Percentiles rank a stretch among this genome's conserved stretches.
These are phyloP conservation scores for Trichophyton rubrum DNA, from an alignment of 2,329 filamentous ascomycete genomes.

Conservation along the genomic window DNA sequence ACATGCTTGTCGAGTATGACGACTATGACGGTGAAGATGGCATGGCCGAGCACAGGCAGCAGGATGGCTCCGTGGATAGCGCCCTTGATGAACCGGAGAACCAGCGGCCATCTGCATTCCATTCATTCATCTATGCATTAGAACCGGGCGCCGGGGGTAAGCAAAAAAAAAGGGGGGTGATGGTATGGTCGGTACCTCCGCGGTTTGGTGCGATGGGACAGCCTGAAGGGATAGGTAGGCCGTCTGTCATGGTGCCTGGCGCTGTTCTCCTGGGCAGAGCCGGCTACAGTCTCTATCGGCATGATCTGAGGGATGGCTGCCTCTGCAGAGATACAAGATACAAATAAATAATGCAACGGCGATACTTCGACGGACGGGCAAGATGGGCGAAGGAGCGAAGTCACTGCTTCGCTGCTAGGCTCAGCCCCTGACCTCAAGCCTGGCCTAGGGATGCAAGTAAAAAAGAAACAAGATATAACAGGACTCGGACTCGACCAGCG, in stretches of 20 bases:
- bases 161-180: not conserved
- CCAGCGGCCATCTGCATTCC: constrained; percentile 46
- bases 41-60: constrained; percentile 45
- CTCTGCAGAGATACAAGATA: not conserved
- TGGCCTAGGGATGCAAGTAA: not conserved
- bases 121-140: not conserved
- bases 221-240: constrained; percentile 13
- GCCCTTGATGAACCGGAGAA: constrained; percentile 52
- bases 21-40: constrained; percentile 45
- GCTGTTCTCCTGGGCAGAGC: not conserved
- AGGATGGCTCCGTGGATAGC: constrained; percentile 49
- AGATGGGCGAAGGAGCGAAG: not conserved
- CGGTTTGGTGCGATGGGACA: constrained; percentile 17
- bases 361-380: not conserved
- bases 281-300: not conserved
- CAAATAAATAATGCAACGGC: no score
- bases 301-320: not conserved
- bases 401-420: not conserved
- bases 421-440: not conserved
- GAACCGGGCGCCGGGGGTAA: not conserved
- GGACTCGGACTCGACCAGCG: not conserved
- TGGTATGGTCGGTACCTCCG: constrained; percentile 12
- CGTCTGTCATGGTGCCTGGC: constrained; percentile 11
- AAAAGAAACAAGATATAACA: not conserved
- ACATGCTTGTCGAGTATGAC: constrained; percentile 46